These are phyloP conservation scores for Erodium maritimum DNA, from an alignment of 345 rosid genomes.

Conservation along the genomic window DNA sequence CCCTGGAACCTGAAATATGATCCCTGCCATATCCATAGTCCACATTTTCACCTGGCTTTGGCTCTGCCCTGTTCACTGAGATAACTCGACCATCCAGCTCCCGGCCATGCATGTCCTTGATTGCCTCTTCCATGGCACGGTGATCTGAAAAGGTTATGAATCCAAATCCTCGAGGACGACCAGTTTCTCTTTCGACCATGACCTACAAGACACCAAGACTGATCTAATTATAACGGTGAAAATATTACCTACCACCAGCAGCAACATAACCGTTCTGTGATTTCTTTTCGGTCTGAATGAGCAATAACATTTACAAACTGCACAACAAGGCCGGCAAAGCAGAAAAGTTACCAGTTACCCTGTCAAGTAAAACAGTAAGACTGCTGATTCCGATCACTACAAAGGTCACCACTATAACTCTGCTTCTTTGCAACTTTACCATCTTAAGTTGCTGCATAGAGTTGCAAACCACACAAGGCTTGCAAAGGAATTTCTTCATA, in stretches of 20 bases:
- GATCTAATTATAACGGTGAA: not conserved
- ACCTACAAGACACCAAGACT: constrained; percentile 12
- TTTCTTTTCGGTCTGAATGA: not conserved
- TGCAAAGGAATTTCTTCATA: not conserved
- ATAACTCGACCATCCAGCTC: constrained; percentile 25
- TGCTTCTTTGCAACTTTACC: not conserved
- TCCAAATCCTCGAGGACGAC: constrained; percentile 32
- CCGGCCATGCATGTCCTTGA: constrained; percentile 26
- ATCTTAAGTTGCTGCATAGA: not conserved
- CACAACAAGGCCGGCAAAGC: not conserved
- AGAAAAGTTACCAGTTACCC: not conserved
- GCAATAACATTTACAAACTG: not conserved
- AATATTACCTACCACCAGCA: not conserved
- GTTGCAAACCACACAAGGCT: not conserved
- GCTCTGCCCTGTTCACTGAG: constrained; percentile 32
- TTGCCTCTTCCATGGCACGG: constrained; percentile 31
- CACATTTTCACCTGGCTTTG: constrained; percentile 22
- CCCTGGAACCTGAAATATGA: constrained; percentile 10
- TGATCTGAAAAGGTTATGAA: constrained; percentile 25
- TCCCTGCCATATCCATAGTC: constrained; percentile 22
- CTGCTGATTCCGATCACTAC: not conserved
- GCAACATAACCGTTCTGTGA: not conserved
- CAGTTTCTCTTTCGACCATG: constrained; percentile 32
- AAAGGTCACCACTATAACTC: not conserved
- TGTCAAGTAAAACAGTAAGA: not conserved